A percentile compares a stretch with the other conserved stretches of the same genome.
These are phyloP conservation scores for Golubevia sp. DNA, from an alignment of 1,284 basidiomycete genomes.

Conservation along the genomic window DNA sequence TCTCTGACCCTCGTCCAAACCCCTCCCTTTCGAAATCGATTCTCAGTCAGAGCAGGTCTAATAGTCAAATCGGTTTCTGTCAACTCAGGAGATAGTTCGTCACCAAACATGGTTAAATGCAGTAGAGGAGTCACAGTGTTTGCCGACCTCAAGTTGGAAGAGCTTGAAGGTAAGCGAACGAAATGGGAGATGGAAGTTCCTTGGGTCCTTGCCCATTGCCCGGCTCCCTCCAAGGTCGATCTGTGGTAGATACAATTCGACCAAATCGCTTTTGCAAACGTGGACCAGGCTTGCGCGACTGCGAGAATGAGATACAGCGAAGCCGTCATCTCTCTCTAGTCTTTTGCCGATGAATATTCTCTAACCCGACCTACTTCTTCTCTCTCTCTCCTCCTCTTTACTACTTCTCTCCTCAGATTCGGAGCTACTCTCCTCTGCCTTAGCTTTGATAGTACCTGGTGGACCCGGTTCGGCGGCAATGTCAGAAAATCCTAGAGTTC, in stretches of 20 bases:
- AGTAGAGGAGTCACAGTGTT: constrained; percentile 48
- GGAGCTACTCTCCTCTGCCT: constrained; percentile 17
- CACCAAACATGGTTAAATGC: constrained; percentile 18
- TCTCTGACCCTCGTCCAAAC: constrained; percentile 66
- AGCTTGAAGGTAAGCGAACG: constrained; percentile 19
- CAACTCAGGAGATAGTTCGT: constrained; percentile 19
- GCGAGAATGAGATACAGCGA: no score
- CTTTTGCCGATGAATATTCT: no score
- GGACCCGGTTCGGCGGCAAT: background rate
- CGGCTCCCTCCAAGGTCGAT: no score
- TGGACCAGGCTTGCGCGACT: no score
- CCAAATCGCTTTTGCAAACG: no score
- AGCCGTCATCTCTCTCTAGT: no score
- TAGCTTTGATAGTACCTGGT: background rate
- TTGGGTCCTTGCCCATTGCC: no score
- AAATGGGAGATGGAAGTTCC: no score
- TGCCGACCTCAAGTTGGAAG: constrained; percentile 37
- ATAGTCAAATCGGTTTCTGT: constrained; percentile 32
- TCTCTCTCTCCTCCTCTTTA: background rate
- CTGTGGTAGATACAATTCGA: no score
- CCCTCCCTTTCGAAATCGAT: constrained; percentile 8
- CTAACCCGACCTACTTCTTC: no score
- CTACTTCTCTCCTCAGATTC: constrained; percentile 70
- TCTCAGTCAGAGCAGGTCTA: constrained; percentile 35
- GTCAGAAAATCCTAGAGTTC: background rate